Conservation (phyloP, 306 rosid genomes). For the Elaeagnus macrophylla region DNA sequence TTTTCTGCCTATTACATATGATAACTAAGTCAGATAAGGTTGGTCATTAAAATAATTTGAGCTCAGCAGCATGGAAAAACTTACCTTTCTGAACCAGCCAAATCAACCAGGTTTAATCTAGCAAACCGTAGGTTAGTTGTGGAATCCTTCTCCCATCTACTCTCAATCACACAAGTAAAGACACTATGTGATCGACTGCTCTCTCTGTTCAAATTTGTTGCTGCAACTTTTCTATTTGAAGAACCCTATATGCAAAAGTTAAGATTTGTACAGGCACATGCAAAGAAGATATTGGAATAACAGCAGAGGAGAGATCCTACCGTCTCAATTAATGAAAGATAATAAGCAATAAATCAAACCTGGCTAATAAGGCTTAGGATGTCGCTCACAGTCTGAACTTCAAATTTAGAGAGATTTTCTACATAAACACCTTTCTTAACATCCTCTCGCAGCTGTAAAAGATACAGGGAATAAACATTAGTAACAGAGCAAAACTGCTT, state of each 20-base stretch:
- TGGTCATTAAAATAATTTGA: constrained; percentile 2
- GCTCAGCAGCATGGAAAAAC: constrained; percentile 16
- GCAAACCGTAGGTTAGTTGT: constrained; percentile 87
- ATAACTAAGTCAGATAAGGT: constrained; percentile 8
- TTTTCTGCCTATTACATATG: constrained; percentile 69
- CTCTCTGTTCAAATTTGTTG: constrained; percentile 96
- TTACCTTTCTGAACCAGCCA: constrained; percentile 97
- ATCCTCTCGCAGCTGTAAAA: constrained; percentile 83
- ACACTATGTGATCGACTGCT: constrained; percentile 98
- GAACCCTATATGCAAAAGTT: constrained; percentile 60
- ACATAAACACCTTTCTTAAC: constrained; percentile 86
- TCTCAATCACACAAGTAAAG: constrained; percentile 92
- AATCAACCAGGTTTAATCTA: constrained; percentile 85
- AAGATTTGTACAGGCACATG: constrained; percentile 22
- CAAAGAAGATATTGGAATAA: constrained; percentile 8
- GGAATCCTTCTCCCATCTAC: constrained; percentile 91
- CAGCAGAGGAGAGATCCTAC: neutral
- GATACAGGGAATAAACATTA: neutral
- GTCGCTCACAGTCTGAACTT: constrained; percentile 70
- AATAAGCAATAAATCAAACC: constrained; percentile 30
- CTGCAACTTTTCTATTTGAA: constrained; percentile 93
- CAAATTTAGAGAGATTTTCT: constrained; percentile 88
- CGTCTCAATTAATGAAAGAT: constrained; percentile 18
- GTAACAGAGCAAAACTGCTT: too few relatives aligned
- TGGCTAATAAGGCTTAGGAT: constrained; percentile 72